A percentile compares a stretch with the other conserved stretches of the same genome.
Conservation (phyloP, 352 stramenopile genomes). For the Globisporangium recalcitrans region DNA sequence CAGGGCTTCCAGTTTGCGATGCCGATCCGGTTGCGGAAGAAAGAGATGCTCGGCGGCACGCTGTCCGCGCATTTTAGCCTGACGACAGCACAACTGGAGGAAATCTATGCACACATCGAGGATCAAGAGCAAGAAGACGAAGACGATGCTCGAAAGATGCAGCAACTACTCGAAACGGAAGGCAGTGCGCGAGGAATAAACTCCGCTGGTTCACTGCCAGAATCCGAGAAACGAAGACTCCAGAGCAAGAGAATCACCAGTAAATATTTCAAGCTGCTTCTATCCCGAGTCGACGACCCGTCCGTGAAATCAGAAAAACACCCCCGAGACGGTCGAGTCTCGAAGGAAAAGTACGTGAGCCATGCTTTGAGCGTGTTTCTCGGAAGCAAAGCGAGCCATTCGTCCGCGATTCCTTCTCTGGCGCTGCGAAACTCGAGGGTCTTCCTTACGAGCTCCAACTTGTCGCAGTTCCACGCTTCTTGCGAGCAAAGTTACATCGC, state of each 20-base stretch:
- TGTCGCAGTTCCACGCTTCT: conserved; percentile 34
- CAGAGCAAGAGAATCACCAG: conserved; percentile 18
- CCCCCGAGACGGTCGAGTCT: conserved; percentile 11
- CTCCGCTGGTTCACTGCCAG: neutral
- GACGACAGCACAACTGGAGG: conserved; percentile 2
- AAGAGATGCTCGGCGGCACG: conserved; percentile 47
- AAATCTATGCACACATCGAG: conserved; percentile 11
- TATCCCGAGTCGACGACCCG: neutral
- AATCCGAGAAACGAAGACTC: conserved; percentile 26
- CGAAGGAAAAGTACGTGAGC: conserved; percentile 42
- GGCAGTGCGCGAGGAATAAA: conserved; percentile 2
- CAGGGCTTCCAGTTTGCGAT: conserved; percentile 23
- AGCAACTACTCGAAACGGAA: conserved; percentile 5
- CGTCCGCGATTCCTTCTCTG: conserved; percentile 28
- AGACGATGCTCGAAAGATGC: conserved; percentile 1
- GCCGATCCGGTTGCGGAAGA: conserved; percentile 34
- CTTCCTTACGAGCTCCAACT: conserved; percentile 34
- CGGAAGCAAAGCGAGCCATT: conserved; percentile 25
- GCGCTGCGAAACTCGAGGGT: conserved; percentile 18
- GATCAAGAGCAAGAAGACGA: neutral
- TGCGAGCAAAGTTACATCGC: conserved; percentile 56
- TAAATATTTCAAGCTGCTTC: conserved; percentile 32
- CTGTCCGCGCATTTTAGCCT: conserved; percentile 29
- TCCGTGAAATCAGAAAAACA: neutral
- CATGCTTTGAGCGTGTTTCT: conserved; percentile 38